These are phyloP conservation scores for Triadica sebifera DNA, from an alignment of 345 rosid species.

Conservation along the genomic window DNA sequence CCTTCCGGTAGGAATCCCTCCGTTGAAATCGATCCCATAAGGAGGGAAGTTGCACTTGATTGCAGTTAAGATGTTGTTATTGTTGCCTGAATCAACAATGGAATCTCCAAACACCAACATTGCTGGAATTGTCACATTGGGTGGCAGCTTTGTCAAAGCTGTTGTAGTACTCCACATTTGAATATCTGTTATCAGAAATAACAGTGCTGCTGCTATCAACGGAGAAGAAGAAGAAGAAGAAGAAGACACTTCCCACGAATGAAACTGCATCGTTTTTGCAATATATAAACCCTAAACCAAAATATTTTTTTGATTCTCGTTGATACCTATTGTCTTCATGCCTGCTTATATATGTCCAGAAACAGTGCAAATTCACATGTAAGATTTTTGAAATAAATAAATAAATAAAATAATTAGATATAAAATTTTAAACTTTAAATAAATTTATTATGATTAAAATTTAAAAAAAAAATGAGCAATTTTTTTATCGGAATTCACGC, in stretches of 20 bases:
- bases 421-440: no score
- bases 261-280: not conserved
- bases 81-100: not conserved
- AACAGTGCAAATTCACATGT: no score
- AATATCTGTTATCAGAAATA: not conserved
- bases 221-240: not conserved
- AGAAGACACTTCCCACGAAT: not conserved
- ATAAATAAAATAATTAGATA: no score
- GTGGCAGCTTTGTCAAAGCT: slow-evolving; percentile 27
- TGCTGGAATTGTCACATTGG: slow-evolving; percentile 20
- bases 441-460: no score
- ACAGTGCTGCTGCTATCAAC: no score
- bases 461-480: no score
- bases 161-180: not conserved
- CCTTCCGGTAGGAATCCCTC: slow-evolving; percentile 50
- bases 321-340: no score
- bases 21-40: slow-evolving; percentile 56
- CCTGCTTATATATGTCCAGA: no score
- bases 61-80: not conserved
- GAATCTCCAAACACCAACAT: not conserved
- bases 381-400: no score
- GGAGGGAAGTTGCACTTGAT: slow-evolving; percentile 28
- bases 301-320: no score
- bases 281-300: no score
- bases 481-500: no score